phyloP scores from a whole-genome alignment of 169 alveolate genomes.

The Ichthyophthirius multifiliis region DNA sequence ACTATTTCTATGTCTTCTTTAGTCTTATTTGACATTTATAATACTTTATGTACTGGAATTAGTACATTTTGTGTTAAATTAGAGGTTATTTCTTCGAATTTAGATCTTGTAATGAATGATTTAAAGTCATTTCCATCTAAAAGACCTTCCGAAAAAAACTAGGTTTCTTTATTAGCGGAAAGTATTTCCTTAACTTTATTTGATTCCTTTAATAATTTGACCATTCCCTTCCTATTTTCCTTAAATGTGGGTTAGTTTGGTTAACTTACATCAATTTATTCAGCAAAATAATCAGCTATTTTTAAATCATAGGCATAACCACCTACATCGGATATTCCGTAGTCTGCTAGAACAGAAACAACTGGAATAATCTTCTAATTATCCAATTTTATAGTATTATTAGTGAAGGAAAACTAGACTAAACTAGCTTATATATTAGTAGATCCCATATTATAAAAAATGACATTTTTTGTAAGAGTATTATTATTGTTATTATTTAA shows the following conservation, averaged over 20 bases:
- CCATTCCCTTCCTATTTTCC: conserved; percentile 47
- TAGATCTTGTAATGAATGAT: conserved; percentile 49
- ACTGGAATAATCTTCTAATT: conserved; percentile 21
- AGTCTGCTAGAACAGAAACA: conserved; percentile 51
- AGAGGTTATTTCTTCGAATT: conserved; percentile 50
- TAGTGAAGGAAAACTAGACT: conserved; percentile 44
- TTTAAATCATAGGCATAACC: conserved; percentile 61
- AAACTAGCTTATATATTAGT: conserved; percentile 60
- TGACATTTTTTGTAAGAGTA: too few relatives aligned
- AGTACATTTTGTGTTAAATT: conserved; percentile 26
- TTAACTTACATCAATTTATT: conserved; percentile 61
- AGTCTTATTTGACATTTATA: conserved; percentile 51
- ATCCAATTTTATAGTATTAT: conserved; percentile 40
- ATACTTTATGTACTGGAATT: conserved; percentile 56
- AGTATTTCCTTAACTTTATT: conserved; percentile 70
- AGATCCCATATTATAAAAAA: conserved; percentile 75
- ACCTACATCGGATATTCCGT: conserved; percentile 50
- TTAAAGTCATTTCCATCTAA: conserved; percentile 53
- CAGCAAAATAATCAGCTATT: conserved; percentile 52
- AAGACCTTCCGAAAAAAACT: conserved; percentile 59
- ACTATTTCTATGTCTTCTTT: conserved; percentile 49
- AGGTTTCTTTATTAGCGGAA: conserved; percentile 72
- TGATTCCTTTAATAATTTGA: conserved; percentile 54
- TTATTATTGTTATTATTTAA: conserved; percentile 22
- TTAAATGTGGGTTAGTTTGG: conserved; percentile 53